Conservation (phyloP, 192 early-diverging fungal species). For the Spinellus fusiger region DNA sequence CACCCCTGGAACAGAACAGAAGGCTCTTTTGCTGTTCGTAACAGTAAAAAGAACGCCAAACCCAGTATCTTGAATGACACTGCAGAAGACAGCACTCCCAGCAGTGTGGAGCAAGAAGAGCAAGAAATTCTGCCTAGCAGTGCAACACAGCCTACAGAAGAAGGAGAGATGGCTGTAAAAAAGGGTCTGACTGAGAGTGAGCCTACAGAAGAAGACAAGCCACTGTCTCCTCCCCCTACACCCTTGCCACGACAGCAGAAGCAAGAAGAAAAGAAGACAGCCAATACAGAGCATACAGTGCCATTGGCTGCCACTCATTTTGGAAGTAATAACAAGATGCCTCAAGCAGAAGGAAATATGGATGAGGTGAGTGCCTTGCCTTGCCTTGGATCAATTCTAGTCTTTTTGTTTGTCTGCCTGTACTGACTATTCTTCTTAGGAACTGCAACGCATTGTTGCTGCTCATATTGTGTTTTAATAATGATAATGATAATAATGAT, state of each 20-base stretch:
- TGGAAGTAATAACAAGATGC: neutral
- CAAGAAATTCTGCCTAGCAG: neutral
- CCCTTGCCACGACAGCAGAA: constrained; percentile 5
- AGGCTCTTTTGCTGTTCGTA: constrained; percentile 14
- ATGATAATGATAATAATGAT: neutral
- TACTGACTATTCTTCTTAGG: constrained; percentile 3
- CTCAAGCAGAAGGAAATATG: neutral
- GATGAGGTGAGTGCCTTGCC: constrained; percentile 2
- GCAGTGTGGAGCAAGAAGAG: neutral
- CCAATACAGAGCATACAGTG: constrained; percentile 1
- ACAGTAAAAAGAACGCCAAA: neutral
- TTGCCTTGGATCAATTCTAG: neutral
- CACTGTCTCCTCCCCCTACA: constrained; percentile 13
- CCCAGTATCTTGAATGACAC: neutral
- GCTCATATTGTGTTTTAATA: constrained; percentile 20
- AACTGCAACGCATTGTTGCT: constrained; percentile 20
- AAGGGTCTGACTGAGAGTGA: neutral
- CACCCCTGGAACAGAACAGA: constrained; percentile 23
- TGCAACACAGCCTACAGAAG: neutral
- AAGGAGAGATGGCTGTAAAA: neutral
- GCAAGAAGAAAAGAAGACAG: neutral
- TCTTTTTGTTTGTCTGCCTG: neutral
- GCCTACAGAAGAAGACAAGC: constrained; percentile 5
- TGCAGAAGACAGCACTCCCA: neutral
- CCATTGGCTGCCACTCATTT: neutral